Percentiles rank a stretch among this genome's conserved stretches.
phyloP scores from a whole-genome alignment of 352 stramenopile genomes.

The Phytophthora tubulina region DNA sequence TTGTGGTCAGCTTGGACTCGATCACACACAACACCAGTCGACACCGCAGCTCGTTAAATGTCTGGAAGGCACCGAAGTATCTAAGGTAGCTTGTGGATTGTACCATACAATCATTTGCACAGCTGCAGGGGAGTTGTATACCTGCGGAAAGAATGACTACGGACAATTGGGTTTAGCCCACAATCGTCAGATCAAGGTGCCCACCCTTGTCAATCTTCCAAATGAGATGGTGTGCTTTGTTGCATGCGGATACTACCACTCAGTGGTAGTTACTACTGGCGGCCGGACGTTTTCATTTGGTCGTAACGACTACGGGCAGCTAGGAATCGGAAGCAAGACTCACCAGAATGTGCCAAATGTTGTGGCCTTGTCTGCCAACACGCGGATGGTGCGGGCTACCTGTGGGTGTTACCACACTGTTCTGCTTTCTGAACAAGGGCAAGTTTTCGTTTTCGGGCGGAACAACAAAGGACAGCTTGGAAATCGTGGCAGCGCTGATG shows the following conservation, averaged over 20 bases:
- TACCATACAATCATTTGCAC: slow-evolving; percentile 90
- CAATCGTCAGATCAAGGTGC: slow-evolving; percentile 80
- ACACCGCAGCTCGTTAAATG: slow-evolving; percentile 80
- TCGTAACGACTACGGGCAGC: slow-evolving; percentile 89
- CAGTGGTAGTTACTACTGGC: slow-evolving; percentile 70
- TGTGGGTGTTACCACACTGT: slow-evolving; percentile 92
- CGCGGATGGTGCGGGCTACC: slow-evolving; percentile 74
- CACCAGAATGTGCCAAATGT: slow-evolving; percentile 82
- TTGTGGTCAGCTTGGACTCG: slow-evolving; percentile 85
- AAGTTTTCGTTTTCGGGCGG: slow-evolving; percentile 86
- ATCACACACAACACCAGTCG: slow-evolving; percentile 83
- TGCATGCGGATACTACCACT: slow-evolving; percentile 90
- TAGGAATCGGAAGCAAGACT: slow-evolving; percentile 87
- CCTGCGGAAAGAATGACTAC: slow-evolving; percentile 92
- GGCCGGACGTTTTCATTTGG: slow-evolving; percentile 84
- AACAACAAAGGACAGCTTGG: slow-evolving; percentile 93
- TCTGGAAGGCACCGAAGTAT: slow-evolving; percentile 75
- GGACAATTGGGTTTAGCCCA: slow-evolving; percentile 84
- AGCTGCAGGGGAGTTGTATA: slow-evolving; percentile 66
- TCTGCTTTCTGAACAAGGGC: slow-evolving; percentile 82
- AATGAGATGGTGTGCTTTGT: slow-evolving; percentile 87
- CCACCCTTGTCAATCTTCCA: slow-evolving; percentile 61
- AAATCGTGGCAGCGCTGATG: slow-evolving; percentile 86
- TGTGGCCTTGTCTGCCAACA: slow-evolving; percentile 75
- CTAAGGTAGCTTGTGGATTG: slow-evolving; percentile 83